Percentiles rank a stretch among this genome's conserved stretches.
phyloP scores from a whole-genome alignment of 2,329 filamentous ascomycete species.

The Aspergillus fructus region DNA sequence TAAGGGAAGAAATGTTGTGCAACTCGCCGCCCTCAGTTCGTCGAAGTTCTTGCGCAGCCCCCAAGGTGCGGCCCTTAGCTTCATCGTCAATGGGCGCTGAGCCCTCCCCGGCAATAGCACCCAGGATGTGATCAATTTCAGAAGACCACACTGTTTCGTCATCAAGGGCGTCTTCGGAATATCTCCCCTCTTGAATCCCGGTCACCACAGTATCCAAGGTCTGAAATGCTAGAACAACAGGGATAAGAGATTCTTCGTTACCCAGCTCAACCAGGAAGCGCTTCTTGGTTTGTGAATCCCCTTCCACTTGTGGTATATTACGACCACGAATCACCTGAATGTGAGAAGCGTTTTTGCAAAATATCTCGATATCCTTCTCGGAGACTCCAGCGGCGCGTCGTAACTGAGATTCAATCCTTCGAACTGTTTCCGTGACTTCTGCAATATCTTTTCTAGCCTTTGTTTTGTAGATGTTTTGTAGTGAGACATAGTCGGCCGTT shows the following conservation, averaged over 20 bases:
- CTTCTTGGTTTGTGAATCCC: conserved; percentile 42
- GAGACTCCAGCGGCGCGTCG: conserved; percentile 54
- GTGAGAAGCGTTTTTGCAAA: conserved; percentile 93
- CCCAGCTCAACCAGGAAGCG: conserved; percentile 39
- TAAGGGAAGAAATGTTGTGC: conserved; percentile 86
- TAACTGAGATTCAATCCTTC: conserved; percentile 52
- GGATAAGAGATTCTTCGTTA: conserved; percentile 60
- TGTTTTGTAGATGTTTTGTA: conserved; percentile 89
- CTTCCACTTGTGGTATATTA: conserved; percentile 51
- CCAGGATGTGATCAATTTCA: conserved; percentile 30
- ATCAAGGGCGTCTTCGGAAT: conserved; percentile 27
- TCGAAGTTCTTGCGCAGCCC: conserved; percentile 65
- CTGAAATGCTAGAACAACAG: conserved; percentile 68
- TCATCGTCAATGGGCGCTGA: conserved; percentile 49
- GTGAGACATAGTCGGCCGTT: conserved; percentile 80
- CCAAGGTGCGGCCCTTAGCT: conserved; percentile 50
- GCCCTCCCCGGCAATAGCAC: conserved; percentile 38
- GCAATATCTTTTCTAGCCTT: conserved; percentile 78
- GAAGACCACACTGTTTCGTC: conserved; percentile 33
- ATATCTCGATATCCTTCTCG: conserved; percentile 76
- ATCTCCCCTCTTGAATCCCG: conserved; percentile 51
- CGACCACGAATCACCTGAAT: conserved; percentile 78
- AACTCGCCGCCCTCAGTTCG: conserved; percentile 81
- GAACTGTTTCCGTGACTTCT: conserved; percentile 69
- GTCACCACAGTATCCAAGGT: conserved; percentile 47